A percentile compares a stretch with the other conserved stretches of the same genome.
Conservation (phyloP, 257 asterid genomes). For the Nicotiana noctiflora region DNA sequence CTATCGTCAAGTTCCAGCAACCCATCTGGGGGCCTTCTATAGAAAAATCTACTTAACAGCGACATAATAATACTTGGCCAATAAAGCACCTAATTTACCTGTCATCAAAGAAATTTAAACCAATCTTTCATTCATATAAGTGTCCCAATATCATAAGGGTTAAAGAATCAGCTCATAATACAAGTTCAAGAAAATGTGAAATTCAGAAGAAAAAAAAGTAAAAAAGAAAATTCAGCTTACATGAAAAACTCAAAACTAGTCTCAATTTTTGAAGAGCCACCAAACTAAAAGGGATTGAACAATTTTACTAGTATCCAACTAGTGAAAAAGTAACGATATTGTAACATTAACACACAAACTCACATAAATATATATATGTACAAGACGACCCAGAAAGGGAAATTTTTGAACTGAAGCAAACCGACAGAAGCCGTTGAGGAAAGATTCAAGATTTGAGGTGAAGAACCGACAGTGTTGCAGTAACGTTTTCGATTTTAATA, state of each 20-base stretch:
- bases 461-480: not conserved
- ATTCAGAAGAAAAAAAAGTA: not conserved
- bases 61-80: conserved; percentile 57
- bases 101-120: not conserved
- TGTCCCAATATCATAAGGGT: not conserved
- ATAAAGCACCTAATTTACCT: conserved; percentile 17
- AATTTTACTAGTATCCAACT: not conserved
- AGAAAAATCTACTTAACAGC: conserved; percentile 85
- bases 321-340: not conserved
- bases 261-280: not conserved
- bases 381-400: not conserved
- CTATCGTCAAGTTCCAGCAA: conserved; percentile 82
- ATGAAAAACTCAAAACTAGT: not conserved
- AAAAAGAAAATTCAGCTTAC: not conserved
- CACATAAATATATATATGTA: not conserved
- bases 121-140: not conserved
- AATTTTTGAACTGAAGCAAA: conserved; percentile 2
- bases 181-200: not conserved
- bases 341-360: not conserved
- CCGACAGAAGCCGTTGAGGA: not conserved
- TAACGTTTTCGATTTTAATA: not conserved
- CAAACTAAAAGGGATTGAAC: not conserved
- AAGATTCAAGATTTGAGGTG: not conserved
- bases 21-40: conserved; percentile 96
- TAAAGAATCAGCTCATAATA: not conserved